Percentiles rank a stretch among this genome's conserved stretches.
These are phyloP conservation scores for Nannizzia gypsea DNA, from an alignment of 2,329 filamentous ascomycete species.

Conservation along the genomic window DNA sequence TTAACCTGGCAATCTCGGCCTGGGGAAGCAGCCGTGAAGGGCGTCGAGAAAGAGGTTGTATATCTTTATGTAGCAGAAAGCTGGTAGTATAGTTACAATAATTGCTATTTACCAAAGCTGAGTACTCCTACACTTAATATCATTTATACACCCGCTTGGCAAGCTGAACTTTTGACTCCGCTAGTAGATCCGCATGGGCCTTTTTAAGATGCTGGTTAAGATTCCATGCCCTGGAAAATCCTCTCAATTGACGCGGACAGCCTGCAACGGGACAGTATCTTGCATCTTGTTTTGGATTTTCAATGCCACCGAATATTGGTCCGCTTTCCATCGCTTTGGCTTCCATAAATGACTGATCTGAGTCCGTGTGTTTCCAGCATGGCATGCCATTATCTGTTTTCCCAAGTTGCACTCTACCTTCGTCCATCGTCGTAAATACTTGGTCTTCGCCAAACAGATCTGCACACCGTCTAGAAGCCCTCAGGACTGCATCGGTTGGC, in stretches of 20 bases:
- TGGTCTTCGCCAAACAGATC: slow-evolving; percentile 63
- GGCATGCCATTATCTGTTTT: slow-evolving; percentile 16
- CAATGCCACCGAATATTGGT: slow-evolving; percentile 1
- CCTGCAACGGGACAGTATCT: slow-evolving; percentile 24
- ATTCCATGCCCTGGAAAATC: slow-evolving; percentile 29
- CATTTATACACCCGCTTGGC: neutral
- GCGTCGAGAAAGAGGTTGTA: neutral
- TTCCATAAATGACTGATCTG: slow-evolving; percentile 12
- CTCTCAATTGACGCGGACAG: slow-evolving; percentile 21
- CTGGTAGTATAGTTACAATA: neutral
- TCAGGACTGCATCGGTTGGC: slow-evolving; percentile 50
- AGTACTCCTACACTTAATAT: neutral
- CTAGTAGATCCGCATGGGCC: slow-evolving; percentile 18
- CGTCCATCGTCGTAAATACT: slow-evolving; percentile 47
- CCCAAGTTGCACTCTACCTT: slow-evolving; percentile 20
- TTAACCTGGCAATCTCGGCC: neutral
- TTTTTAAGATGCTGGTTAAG: slow-evolving; percentile 27
- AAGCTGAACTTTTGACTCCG: neutral
- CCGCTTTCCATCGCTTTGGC: neutral
- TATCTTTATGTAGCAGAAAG: neutral
- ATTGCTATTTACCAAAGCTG: neutral
- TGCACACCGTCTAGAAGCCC: slow-evolving; percentile 62
- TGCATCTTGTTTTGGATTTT: slow-evolving; percentile 11
- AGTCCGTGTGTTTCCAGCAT: slow-evolving; percentile 22
- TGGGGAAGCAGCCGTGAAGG: neutral